Conservation (phyloP, 2,329 filamentous ascomycete species). For the Stenocarpella maydis region DNA sequence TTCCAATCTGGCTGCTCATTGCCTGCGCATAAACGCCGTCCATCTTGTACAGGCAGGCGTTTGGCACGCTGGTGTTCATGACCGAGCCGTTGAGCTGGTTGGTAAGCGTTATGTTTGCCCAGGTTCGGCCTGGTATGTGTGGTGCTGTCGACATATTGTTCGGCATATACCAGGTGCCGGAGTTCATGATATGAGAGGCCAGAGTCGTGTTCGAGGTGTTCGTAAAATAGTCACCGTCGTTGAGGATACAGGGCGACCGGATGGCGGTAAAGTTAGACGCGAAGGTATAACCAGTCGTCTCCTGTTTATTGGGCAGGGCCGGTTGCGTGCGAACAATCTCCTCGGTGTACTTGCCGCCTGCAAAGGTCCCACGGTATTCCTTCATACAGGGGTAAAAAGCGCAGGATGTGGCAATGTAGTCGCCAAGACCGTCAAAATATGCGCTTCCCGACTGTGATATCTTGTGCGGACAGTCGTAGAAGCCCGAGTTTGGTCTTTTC, state of each 20-base stretch:
- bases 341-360: slow-evolving; percentile 26
- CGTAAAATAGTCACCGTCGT: slow-evolving; percentile 21
- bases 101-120: slow-evolving; percentile 28
- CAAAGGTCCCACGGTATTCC: slow-evolving; percentile 31
- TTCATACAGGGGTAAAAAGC: slow-evolving; percentile 37
- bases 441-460: slow-evolving; percentile 15
- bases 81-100: not conserved
- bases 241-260: slow-evolving; percentile 32
- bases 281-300: not conserved
- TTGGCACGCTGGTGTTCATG: slow-evolving; percentile 34
- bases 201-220: not conserved
- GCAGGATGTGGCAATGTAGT: slow-evolving; percentile 34
- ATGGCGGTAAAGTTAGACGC: slow-evolving; percentile 33
- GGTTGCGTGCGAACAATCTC: slow-evolving; percentile 16
- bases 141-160: slow-evolving; percentile 29
- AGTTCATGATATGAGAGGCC: slow-evolving; percentile 20
- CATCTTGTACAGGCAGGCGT: slow-evolving; percentile 39
- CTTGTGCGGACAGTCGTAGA: slow-evolving; percentile 36
- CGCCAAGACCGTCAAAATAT: not conserved
- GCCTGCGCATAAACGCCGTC: slow-evolving; percentile 33
- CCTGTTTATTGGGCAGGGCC: slow-evolving; percentile 16
- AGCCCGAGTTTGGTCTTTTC: slow-evolving; percentile 14
- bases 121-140: slow-evolving; percentile 31
- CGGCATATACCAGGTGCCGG: slow-evolving; percentile 31
- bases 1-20: slow-evolving; percentile 29